A percentile compares a stretch with the other conserved stretches of the same genome.
Evolutionary conservation across 805 yeast genomes (phyloP).

Genomic region (Suhomyces sp.): DNA sequence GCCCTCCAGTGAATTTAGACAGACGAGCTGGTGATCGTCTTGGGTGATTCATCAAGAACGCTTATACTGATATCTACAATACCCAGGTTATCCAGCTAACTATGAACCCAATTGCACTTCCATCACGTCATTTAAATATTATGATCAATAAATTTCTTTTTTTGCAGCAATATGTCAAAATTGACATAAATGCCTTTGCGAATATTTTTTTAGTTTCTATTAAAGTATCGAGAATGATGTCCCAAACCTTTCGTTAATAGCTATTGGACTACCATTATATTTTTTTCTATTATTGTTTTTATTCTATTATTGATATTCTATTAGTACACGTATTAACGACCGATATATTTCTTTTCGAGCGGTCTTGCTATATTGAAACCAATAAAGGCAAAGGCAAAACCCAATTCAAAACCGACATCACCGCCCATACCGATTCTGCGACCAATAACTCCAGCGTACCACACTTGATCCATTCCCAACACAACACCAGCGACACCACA

Average conservation of each 20-base stretch:
- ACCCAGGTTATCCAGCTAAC: slow-evolving; percentile 19
- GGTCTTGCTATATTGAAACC: slow-evolving; percentile 59
- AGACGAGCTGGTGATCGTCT: slow-evolving; percentile 11
- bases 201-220: background rate
- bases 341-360: slow-evolving; percentile 63
- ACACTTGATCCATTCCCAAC: slow-evolving; percentile 81
- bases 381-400: slow-evolving; percentile 61
- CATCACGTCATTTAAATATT: background rate
- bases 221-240: background rate
- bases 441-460: slow-evolving; percentile 76
- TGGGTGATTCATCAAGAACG: slow-evolving; percentile 25
- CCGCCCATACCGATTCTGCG: slow-evolving; percentile 70
- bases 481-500: slow-evolving; percentile 85
- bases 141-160: background rate
- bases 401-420: slow-evolving; percentile 84
- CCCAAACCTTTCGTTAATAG: too few relatives aligned
- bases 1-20: background rate
- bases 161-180: background rate
- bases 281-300: background rate
- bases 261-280: background rate
- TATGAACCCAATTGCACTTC: background rate
- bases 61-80: slow-evolving; percentile 25
- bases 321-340: slow-evolving; percentile 32
- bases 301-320: background rate
- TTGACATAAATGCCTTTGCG: background rate